Percentiles rank a stretch among this genome's conserved stretches.
These are phyloP conservation scores for Colletotrichum sansevieriae DNA, from an alignment of 2,329 filamentous ascomycete genomes.

Conservation along the genomic window DNA sequence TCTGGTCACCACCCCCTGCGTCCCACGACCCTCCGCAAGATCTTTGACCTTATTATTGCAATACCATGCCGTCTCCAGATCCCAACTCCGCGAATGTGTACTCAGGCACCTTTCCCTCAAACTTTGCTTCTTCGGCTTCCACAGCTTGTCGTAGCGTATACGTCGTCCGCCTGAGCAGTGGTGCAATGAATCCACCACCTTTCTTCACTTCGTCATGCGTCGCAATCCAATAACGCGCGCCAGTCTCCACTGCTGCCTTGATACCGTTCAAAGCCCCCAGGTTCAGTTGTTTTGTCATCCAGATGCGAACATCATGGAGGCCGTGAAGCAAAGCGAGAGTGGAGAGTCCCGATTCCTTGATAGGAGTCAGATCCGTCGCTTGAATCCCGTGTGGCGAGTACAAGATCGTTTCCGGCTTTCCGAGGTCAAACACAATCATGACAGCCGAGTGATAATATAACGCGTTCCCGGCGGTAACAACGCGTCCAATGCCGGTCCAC, in stretches of 20 bases:
- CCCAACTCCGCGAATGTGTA: conserved; percentile 65
- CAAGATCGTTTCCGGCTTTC: conserved; percentile 42
- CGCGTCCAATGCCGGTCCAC: conserved; percentile 72
- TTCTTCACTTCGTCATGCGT: conserved; percentile 76
- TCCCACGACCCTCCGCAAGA: too few species aligned
- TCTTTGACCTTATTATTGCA: conserved; percentile 51
- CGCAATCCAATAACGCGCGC: conserved; percentile 72
- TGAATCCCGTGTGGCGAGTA: conserved; percentile 41
- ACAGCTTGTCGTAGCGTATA: conserved; percentile 60
- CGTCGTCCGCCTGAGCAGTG: conserved; percentile 60
- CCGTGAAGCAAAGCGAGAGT: conserved; percentile 74
- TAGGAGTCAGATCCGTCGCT: conserved; percentile 55
- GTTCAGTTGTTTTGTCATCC: conserved; percentile 68
- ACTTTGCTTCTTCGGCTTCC: conserved; percentile 50
- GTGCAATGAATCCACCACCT: conserved; percentile 68
- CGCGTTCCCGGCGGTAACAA: conserved; percentile 66
- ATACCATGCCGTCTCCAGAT: conserved; percentile 68
- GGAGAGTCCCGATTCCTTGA: conserved; percentile 59
- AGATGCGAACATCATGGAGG: conserved; percentile 70
- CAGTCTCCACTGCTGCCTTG: conserved; percentile 63
- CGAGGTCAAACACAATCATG: conserved; percentile 65
- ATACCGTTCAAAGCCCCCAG: conserved; percentile 73
- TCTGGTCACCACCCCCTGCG: too few species aligned
- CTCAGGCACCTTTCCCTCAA: conserved; percentile 50
- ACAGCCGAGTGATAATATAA: conserved; percentile 74